Percentiles rank a stretch among this genome's conserved stretches.
Conservation (phyloP, 257 asterid species). For the Cinchona pubescens region DNA sequence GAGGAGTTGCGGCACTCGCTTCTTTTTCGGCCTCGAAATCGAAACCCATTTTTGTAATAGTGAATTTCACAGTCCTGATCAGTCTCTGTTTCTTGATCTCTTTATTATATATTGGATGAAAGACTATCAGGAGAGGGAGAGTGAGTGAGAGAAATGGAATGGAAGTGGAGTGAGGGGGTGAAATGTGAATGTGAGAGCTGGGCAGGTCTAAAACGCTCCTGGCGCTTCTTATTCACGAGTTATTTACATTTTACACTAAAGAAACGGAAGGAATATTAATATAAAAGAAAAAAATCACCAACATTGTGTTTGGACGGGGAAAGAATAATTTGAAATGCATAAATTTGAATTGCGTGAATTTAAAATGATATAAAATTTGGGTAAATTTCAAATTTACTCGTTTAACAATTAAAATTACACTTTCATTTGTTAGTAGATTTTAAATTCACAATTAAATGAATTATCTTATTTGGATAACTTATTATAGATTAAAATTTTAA, state of each 20-base stretch:
- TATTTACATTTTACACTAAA: not conserved
- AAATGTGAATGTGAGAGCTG: not conserved
- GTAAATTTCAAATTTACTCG: too few relatives aligned
- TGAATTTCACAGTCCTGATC: not conserved
- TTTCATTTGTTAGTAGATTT: too few relatives aligned
- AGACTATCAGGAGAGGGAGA: not conserved
- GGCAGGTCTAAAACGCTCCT: constrained; percentile 31
- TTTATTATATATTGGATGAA: too few relatives aligned
- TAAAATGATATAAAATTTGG: too few relatives aligned
- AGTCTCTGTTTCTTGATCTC: not conserved
- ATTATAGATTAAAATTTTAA: too few relatives aligned
- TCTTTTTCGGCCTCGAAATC: constrained; percentile 18
- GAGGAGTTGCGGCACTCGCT: constrained; percentile 41
- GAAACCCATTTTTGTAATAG: not conserved
- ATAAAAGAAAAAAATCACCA: too few relatives aligned
- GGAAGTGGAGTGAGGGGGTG: constrained; percentile 20
- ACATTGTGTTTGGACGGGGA: too few relatives aligned
- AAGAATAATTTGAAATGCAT: too few relatives aligned
- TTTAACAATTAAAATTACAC: too few relatives aligned
- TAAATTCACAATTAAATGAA: too few relatives aligned
- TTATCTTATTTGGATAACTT: too few relatives aligned
- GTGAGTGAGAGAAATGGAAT: not conserved
- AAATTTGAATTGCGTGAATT: too few relatives aligned
- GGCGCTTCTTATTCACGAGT: constrained; percentile 36
- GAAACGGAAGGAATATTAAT: constrained; percentile 16